Evolutionary conservation across 306 rosid genomes (phyloP).

Genomic region (Castanea mollissima): DNA sequence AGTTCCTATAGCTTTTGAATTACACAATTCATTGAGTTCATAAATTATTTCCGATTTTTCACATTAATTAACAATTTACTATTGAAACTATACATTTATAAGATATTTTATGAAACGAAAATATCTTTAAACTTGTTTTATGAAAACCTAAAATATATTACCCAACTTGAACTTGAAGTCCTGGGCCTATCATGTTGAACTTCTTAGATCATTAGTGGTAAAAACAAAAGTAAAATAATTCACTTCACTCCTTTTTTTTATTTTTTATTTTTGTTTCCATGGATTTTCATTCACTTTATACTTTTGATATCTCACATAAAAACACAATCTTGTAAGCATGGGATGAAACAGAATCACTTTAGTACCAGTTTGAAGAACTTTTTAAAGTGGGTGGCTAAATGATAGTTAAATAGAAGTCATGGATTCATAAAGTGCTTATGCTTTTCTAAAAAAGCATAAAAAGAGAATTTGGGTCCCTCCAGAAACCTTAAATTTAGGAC

Average conservation of each 20-base stretch:
- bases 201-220: neutral
- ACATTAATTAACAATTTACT: too few relatives aligned
- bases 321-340: conserved; percentile 29
- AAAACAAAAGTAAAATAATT: neutral
- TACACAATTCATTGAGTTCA: too few relatives aligned
- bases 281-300: neutral
- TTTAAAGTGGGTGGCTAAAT: conserved; percentile 53
- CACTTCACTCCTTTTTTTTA: neutral
- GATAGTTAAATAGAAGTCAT: conserved; percentile 44
- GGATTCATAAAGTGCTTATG: conserved; percentile 42
- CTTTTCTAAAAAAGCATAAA: conserved; percentile 45
- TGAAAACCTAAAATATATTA: neutral
- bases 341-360: conserved; percentile 38
- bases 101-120: too few relatives aligned
- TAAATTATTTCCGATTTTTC: too few relatives aligned
- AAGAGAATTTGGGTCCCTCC: conserved; percentile 34
- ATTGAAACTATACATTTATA: too few relatives aligned
- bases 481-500: conserved; percentile 35
- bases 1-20: too few relatives aligned
- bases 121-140: too few relatives aligned
- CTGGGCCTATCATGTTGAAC: neutral
- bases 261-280: neutral
- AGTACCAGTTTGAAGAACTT: conserved; percentile 38
- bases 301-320: neutral
- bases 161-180: conserved; percentile 17